Evolutionary conservation across 805 yeast genomes (phyloP), one percentile per base, ranked within the genome.

Genomic region (Candida awuae): DNA sequence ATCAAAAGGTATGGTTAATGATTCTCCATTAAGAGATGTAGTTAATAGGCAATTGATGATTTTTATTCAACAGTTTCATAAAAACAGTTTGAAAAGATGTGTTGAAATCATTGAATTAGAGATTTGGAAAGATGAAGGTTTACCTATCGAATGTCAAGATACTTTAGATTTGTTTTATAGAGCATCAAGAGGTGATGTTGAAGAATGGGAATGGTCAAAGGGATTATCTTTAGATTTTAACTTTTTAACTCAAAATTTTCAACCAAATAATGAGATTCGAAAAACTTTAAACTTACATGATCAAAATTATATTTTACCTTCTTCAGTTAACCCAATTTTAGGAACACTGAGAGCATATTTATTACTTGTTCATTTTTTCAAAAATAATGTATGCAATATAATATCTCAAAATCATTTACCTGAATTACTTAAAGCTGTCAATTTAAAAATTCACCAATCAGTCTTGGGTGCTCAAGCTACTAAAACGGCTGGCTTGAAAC

Each of bases 401-500:
- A 68, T 42, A 37, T 74, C 21, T 37, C 62, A 37, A 27, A 35
- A 31, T 13, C 42, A 45, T 39, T 29, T 45, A 29, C 46, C 46
- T 5, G 76, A 70, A 33, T 48, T 75, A n/a, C 47, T 79, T 32
- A 67, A 68, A 30, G 58, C 70, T 9, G 60, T 73, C 50, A 80
- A 81, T 48, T 56, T 73, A 14, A 71, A 77, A 43, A 62, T 73
- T 6, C 69, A 73, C 4, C 73, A 74, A 44, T 72, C 83, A 4
- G 77, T 83, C 29, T 61, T 83, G 27, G 81, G 79, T 32, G 86
- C 88, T 1, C 84, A 83, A 30, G 90, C 90, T 1, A 80, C 84
- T 2, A 60, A 75, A 46, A 73, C 87, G 1, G 84, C 90, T 0
- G 86, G 84, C 0, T 62, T 82, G 36, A 76, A 71, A 46, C 87